Base-by-base conservation (phyloP, 139 green algal species). In the Yamagishiella unicocca region DNA sequence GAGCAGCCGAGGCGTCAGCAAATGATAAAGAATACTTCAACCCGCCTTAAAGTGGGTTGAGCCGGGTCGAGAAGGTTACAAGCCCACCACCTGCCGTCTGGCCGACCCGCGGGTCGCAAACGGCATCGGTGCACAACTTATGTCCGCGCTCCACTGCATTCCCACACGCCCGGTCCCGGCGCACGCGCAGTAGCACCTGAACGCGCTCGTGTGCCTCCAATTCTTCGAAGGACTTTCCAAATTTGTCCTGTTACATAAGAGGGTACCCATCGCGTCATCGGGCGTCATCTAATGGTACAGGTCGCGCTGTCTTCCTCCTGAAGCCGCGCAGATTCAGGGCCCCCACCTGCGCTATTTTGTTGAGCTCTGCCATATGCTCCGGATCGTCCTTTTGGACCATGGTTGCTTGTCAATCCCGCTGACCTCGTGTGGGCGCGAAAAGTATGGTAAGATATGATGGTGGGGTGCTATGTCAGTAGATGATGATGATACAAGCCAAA, bases 311-410 rank as follows among this genome's bases (percentile, higher is more conserved):
- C 50, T 58, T 58, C 17, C 12, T 25, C 50, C 50, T 25, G 50
- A 58, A 58, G 50, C 50, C 50, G 50, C 50, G 50, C 50, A 58
- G 17, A 12, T 58, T 12, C 17, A 12, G 14, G 12, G 50, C 21
- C 2, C 72, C 8, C 40, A 86, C 80, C 80, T 86, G 82, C 4
- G 82, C 82, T 9, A 87, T 87, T 50, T 72, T 80, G 67, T 87
- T 62, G 5, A 87, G 82, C 82, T 87, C 82, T 10, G 40, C 35
- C 45, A 72, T 72, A 37, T 87, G 68, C 35, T 87, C 46, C 0
- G 81, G 31, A 43, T 87, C 81, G 31, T 54, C 62, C n/a, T 75
- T 1, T 4, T 24, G 19, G 45, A 64, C 53, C 43, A 67, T 86
- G 43, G 21, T 50, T n/a, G 10, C 35, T 61, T n/a, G n/a, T n/a